Percentiles rank a stretch among this genome's conserved stretches.
Evolutionary conservation across 306 rosid genomes (phyloP).

Genomic region (Begonia fuchsioides): DNA sequence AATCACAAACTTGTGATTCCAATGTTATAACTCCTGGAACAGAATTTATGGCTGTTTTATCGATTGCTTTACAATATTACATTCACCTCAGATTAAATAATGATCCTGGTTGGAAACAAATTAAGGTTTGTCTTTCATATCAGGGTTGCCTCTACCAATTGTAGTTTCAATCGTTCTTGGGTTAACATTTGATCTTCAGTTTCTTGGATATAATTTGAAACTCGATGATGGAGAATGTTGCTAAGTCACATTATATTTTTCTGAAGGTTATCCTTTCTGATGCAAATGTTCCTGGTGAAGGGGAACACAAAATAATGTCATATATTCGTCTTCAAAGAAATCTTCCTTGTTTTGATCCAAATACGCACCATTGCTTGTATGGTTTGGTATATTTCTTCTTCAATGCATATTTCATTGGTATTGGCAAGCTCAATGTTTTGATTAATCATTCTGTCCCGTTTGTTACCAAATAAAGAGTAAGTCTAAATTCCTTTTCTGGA

Average conservation of each 20-base stretch:
- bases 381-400: constrained; percentile 82
- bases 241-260: not conserved
- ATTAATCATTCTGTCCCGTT: not conserved
- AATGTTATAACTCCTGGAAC: constrained; percentile 98
- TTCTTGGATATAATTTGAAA: not conserved
- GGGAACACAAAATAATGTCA: constrained; percentile 98
- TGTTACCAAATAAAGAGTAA: too few relatives aligned
- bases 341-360: constrained; percentile 83
- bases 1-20: constrained; percentile 63
- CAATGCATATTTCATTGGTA: constrained; percentile 5
- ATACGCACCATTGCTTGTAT: constrained; percentile 94
- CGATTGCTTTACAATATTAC: constrained; percentile 87
- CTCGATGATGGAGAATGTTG: not conserved
- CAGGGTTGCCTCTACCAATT: constrained; percentile 3
- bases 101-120: constrained; percentile 91
- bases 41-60: constrained; percentile 84
- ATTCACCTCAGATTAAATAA: constrained; percentile 89
- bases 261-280: constrained; percentile 90
- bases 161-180: constrained; percentile 1
- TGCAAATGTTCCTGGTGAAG: constrained; percentile 99
- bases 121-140: constrained; percentile 35
- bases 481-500: not conserved
- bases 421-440: not conserved
- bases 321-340: constrained; percentile 94
- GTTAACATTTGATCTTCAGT: not conserved